Base-by-base conservation (phyloP, 208 protist genomes). In the Vickermania ingenoplastis region DNA sequence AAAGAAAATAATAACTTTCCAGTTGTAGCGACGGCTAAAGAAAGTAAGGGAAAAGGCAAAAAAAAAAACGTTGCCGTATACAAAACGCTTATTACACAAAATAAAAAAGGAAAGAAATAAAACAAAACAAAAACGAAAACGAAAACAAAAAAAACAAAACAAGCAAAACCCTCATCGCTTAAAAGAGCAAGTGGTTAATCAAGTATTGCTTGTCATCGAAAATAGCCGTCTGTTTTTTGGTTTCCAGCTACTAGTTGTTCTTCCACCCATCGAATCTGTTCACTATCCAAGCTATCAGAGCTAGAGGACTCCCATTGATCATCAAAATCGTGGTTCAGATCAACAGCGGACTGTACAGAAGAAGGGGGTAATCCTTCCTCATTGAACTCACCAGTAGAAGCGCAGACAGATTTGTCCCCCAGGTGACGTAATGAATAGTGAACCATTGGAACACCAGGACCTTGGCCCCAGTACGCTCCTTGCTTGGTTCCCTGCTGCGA, bases 171-270 rank as follows among this genome's bases (percentile, higher is more conserved):
- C 17, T 53, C 7, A 3, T 14, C 3, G 23, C 4, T 36, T 24
- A 48, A 53, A 62, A 27, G 17, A 53, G 4, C 21, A 31, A 1
- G 21, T 23, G 13, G 0, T 31, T 26, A n/a, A 53, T 48, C 22
- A 62, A 62, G 17, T 45, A 7, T 7, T 45, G 36, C 36, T 45
- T 7, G 17, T 45, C 17, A 45, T n/a, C 36, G 36, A 45, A 45
- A 45, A 45, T 45, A 45, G 36, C 36, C 36, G 7, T 45, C 36
- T 45, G 36, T 45, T 45, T 45, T 45, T 45, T 45, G 36, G 36
- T 45, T 45, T 45, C 36, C 36, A 45, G 36, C 36, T 45, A 45
- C 17, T 7, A 45, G 36, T 17, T 45, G 36, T 45, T 45, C 36
- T 45, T 45, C 36, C 17, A 45, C 36, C 36, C 36, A 45, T 45